Base-by-base conservation (phyloP, 2,329 filamentous ascomycete genomes). In the Cadophora luteo-olivacea region DNA sequence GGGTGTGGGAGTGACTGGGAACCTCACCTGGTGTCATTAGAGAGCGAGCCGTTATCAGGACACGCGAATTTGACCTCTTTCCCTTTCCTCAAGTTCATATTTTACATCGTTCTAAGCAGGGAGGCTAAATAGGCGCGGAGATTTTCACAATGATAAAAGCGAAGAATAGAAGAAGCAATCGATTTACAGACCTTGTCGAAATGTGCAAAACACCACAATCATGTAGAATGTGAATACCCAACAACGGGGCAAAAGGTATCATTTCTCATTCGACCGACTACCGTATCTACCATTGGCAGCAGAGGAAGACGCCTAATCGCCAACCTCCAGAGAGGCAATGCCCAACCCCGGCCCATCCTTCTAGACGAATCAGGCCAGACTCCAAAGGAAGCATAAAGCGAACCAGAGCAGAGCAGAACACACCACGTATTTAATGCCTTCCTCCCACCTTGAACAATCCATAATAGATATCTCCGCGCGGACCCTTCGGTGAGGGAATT, bases 401-500 rank as follows among this genome's bases (percentile, higher is more conserved):
- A 6, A 54, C 12, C 51, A n/a, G 45, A 49, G 45, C 45, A 48
- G 45, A 48, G 4, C 19, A 49, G 19, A 49, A 14, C 41, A 45
- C 41, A 45, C 41, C 41, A 41, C 38, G 8, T 22, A 48, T 48
- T 48, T n/a, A 49, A 22, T 22, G 33, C n/a, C 33, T 22, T 19
- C 45, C 33, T 24, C 55, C 33, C 32, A 36, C 55, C 3, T 58
- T 9, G 32, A 58, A 36, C 19, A 38, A 2, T n/a, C 33, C 33
- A 1, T 22, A 16, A 38, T 2, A 60, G 22, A 29, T 29, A 3
- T 24, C 22, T 22, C 22, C n/a, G 32, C 32, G 16, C 6, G n/a
- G 32, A 49, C 61, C 61, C 49, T 41, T 25, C 49, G 19, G 32
- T 51, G 60, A 62, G 60, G 60, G 60, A 62, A 62, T 41, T 54